Percentiles rank a stretch among this genome's conserved stretches.
phyloP scores from a whole-genome alignment of 176 grass and related monocot species.

The Bonia amplexicaulis region DNA sequence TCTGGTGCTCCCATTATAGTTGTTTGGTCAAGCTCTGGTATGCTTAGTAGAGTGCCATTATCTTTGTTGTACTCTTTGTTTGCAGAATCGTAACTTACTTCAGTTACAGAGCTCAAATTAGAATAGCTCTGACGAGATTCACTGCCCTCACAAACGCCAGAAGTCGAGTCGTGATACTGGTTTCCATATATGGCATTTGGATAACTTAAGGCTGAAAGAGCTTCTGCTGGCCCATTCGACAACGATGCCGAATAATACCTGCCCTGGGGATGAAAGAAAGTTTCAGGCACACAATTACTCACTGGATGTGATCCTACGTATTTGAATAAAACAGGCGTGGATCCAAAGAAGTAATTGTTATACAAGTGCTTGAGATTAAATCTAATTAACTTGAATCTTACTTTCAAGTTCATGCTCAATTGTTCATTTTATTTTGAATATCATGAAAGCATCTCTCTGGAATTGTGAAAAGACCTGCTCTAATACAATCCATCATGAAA shows the following conservation, averaged over 20 bases:
- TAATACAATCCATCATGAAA: background rate
- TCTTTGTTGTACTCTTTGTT: slow-evolving; percentile 37
- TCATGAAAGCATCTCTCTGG: slow-evolving; percentile 1
- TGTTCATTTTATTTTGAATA: slow-evolving; percentile 1
- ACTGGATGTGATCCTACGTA: background rate
- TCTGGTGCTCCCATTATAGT: background rate
- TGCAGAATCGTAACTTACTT: slow-evolving; percentile 67
- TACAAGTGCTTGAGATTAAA: background rate
- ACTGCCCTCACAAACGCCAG: slow-evolving; percentile 39
- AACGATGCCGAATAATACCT: slow-evolving; percentile 64
- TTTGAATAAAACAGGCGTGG: background rate
- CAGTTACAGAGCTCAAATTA: slow-evolving; percentile 54
- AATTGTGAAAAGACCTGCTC: background rate
- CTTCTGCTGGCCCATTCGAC: slow-evolving; percentile 47
- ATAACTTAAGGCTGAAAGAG: slow-evolving; percentile 41
- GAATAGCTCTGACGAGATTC: slow-evolving; percentile 60
- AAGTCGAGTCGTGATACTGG: slow-evolving; percentile 26
- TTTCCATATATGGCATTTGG: slow-evolving; percentile 30
- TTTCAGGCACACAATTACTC: slow-evolving; percentile 11
- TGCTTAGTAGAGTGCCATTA: slow-evolving; percentile 4
- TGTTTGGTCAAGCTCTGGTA: slow-evolving; percentile 27
- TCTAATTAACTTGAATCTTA: slow-evolving; percentile 1
- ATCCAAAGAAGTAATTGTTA: background rate
- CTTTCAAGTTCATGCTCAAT: slow-evolving; percentile 8
- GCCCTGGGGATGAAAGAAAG: slow-evolving; percentile 47